A percentile compares a stretch with the other conserved stretches of the same genome.
Conservation (phyloP, 2,329 filamentous ascomycete genomes). For the Arthrobotrys iridis region DNA sequence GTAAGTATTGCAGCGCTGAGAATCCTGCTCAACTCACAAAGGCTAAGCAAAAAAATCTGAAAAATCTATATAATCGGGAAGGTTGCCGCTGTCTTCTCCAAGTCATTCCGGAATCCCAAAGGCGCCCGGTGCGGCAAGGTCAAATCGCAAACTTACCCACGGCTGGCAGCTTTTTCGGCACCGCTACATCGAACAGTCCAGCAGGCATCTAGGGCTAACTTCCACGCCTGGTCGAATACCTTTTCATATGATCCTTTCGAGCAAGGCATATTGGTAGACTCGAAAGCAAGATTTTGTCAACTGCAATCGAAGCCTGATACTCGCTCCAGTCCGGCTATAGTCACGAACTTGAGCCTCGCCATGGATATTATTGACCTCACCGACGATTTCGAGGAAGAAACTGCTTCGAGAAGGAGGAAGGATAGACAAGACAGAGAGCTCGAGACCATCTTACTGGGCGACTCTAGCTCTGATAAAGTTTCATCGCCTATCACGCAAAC, state of each 20-base stretch:
- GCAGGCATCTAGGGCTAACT: neutral
- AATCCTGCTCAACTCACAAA: neutral
- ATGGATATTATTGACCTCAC: slow-evolving; percentile 39
- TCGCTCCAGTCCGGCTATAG: neutral
- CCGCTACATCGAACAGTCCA: neutral
- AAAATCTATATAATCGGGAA: neutral
- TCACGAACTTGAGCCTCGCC: neutral
- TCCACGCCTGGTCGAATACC: neutral
- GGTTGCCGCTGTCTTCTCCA: neutral
- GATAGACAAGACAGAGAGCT: neutral
- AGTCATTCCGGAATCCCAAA: slow-evolving; percentile 1
- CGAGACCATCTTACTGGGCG: neutral
- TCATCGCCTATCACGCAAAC: neutral
- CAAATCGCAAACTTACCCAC: neutral
- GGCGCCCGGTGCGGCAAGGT: neutral
- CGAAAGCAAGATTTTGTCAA: no score
- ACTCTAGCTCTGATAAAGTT: neutral
- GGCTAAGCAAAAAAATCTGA: neutral
- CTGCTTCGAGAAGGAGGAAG: neutral
- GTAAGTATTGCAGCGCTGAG: neutral
- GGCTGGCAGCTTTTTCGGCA: neutral
- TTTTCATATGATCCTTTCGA: neutral
- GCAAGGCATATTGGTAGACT: neutral
- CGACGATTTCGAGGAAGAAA: slow-evolving; percentile 35
- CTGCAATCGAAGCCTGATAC: neutral